These are phyloP conservation scores for Cocos nucifera DNA, from an alignment of 176 grass and related monocot genomes.

Conservation along the genomic window DNA sequence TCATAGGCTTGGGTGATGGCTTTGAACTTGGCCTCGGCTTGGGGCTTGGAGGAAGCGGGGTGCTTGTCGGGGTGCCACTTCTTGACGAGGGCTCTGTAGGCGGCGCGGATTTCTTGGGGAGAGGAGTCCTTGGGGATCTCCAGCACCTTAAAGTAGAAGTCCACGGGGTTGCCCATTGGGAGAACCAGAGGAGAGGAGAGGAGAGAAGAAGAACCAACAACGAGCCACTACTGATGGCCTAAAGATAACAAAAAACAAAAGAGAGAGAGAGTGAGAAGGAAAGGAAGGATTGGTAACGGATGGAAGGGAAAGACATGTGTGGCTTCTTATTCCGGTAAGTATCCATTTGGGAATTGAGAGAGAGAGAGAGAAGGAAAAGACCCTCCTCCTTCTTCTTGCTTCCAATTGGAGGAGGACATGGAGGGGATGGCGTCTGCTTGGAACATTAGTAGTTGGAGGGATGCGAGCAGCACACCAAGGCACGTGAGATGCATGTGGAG, in stretches of 20 bases:
- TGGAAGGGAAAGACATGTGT: constrained; percentile 19
- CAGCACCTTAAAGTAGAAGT: constrained; percentile 73
- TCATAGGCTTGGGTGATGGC: constrained; percentile 88
- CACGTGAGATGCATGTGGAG: too few species aligned
- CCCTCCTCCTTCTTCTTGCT: too few species aligned
- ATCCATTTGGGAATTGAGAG: background rate
- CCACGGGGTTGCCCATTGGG: constrained; percentile 58
- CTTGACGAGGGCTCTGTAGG: constrained; percentile 62
- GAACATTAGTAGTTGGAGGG: too few species aligned
- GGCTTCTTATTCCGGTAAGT: constrained; percentile 33
- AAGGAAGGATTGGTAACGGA: constrained; percentile 1
- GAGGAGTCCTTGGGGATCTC: constrained; percentile 54
- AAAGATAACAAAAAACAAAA: background rate
- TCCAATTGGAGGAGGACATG: too few species aligned
- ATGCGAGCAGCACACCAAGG: too few species aligned
- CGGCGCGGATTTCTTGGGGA: constrained; percentile 66
- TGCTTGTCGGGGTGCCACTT: constrained; percentile 99
- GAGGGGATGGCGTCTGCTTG: too few species aligned
- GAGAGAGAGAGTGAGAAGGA: background rate
- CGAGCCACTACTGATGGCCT: background rate
- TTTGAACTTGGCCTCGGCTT: constrained; percentile 87
- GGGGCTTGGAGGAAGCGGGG: constrained; percentile 72
- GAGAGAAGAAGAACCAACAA: background rate
- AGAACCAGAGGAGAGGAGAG: background rate
- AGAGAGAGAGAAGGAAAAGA: background rate